Evolutionary conservation across 1,139 yeast species (phyloP), one percentile per base, ranked within the genome.

Genomic region (Suzukiozyma palmioleophila): DNA sequence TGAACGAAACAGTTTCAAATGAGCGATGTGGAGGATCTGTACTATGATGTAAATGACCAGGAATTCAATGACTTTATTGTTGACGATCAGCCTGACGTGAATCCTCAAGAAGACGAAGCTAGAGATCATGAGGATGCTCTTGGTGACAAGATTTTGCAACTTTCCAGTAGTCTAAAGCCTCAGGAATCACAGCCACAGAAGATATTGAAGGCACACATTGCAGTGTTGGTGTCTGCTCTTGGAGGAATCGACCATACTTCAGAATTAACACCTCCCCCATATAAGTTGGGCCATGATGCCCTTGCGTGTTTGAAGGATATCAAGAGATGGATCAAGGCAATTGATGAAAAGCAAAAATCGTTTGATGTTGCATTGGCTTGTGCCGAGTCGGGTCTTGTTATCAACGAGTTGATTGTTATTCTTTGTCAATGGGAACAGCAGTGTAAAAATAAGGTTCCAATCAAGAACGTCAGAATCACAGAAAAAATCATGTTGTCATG

Each of bases 281-380:
- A 92, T 54, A 79, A 77, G 47, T 70, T 90, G 2, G 98, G 98
- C 9, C 90, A 84, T 48, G 97, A 92, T 56, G 96, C 97, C 1
- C 63, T 86, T 44, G 90, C 90, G 1, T 88, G 97, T 60, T 64
- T 92, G 28, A 84, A 86, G 51, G 98, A 92, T 62, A 62, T 92
- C 45, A 88, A 87, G 56, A 72, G 85, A 49, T 90, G 97, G 96
- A 75, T 92, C 40, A 79, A 79, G 48, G 73, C 84, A 1, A 92
- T 87, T 37, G 98, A 92, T 57, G 95, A 87, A 43, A 69, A 72
- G 32, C 74, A 77, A 44, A 71, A 75, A 38, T 70, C 80, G 22
- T 83, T 79, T 69, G 89, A 84, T 48, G 96, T 90, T 13, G 95
- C 96, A 0, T 69, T 86, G 36, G 96, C 96, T 0, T 84, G 95